Evolutionary conservation across 768 basidiomycete genomes (phyloP).

Genomic region (Mycena crocata): DNA sequence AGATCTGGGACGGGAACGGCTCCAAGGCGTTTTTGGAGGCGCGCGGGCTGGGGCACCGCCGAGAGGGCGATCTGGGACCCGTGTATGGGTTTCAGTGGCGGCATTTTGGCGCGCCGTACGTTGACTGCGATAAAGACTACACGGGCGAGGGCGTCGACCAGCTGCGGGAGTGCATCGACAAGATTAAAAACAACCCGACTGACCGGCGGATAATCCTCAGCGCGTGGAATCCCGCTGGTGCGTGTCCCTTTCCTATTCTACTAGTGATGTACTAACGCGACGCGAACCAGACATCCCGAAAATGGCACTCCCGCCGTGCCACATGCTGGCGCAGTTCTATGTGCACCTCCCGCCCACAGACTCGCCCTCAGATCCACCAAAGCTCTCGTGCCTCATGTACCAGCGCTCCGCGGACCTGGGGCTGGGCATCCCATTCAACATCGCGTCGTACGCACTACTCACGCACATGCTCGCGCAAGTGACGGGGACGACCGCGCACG

Average conservation of each 20-base stretch:
- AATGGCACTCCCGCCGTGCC: slow-evolving; percentile 99
- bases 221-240: slow-evolving; percentile 98
- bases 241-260: slow-evolving; percentile 35
- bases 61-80: slow-evolving; percentile 94
- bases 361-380: slow-evolving; percentile 64
- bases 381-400: slow-evolving; percentile 95
- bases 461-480: slow-evolving; percentile 98
- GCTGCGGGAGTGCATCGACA: slow-evolving; percentile 86
- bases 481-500: slow-evolving; percentile 86
- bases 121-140: slow-evolving; percentile 80
- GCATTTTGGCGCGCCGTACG: slow-evolving; percentile 90
- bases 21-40: slow-evolving; percentile 87
- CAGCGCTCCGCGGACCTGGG: slow-evolving; percentile 98
- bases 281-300: slow-evolving; percentile 79
- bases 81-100: slow-evolving; percentile 99
- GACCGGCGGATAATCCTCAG: slow-evolving; percentile 94
- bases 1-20: slow-evolving; percentile 99
- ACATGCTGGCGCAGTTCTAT: slow-evolving; percentile 99
- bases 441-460: slow-evolving; percentile 96
- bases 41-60: slow-evolving; percentile 83
- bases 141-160: slow-evolving; percentile 92
- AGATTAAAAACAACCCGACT: slow-evolving; percentile 93
- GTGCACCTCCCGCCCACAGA: slow-evolving; percentile 82
- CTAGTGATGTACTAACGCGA: background rate
- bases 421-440: slow-evolving; percentile 98